Base-by-base conservation (phyloP, 192 early-diverging fungal genomes). In the Dimargaris verticillata region DNA sequence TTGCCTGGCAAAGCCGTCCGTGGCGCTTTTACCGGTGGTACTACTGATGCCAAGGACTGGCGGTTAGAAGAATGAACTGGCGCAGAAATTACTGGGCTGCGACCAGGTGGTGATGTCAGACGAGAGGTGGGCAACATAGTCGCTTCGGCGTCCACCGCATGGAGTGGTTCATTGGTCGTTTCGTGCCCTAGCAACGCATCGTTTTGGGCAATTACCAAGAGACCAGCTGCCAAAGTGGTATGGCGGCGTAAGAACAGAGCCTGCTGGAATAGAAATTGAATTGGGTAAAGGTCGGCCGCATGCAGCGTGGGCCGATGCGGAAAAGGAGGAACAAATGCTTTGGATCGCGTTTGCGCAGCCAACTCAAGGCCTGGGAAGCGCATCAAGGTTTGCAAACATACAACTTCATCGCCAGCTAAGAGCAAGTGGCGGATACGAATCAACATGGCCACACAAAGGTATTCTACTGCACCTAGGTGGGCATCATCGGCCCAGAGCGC, bases 401-500 rank as follows among this genome's bases (percentile, higher is more conserved):
- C 80, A 3, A 82, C 72, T 66, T 85, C 85, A 57, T 86, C 86
- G 28, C 71, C 72, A 3, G 73, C 65, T 17, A 88, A 46, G 44
- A 88, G 77, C 72, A 57, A 38, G 10, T 58, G 71, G 3, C 83
- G 72, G 52, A 91, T 79, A 24, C 73, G 69, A 20, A 89, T 46
- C 24, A 97, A 66, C 62, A 97, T 64, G 5, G 85, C 84, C 4
- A 92, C 63, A 41, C 82, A 83, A 5, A 94, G 65, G 80, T 86
- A 95, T 47, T 94, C 91, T 12, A 83, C 87, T 41, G 94, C 77
- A 22, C 78, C 76, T 28, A 94, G 68, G 26, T 80, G 80, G 2
- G 78, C 68, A 66, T 87, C 86, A 53, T 93, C 83, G 15, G 88
- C 86, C 70, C 95, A 86, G 26, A 97, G 74, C n/a, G 81, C 84